Base-by-base conservation (phyloP, 805 yeast species). In the Spencermartinsiella europaea region DNA sequence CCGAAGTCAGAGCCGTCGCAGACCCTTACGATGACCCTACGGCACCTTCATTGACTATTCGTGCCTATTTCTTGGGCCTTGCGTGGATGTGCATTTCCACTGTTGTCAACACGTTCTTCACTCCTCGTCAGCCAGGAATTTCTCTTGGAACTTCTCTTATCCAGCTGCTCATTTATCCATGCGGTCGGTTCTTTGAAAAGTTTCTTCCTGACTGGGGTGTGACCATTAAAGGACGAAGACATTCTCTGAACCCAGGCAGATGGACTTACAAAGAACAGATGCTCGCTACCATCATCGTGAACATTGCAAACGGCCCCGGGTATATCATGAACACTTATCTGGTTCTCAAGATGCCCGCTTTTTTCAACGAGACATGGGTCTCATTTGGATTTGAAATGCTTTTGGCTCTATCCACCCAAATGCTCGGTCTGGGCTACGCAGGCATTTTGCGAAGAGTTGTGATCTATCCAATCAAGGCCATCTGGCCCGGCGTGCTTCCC, bases 261-360 rank as follows among this genome's bases (percentile, higher is more conserved):
- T 81, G 83, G 80, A 66, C 69, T 37, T 66, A 62, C 51, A 81
- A 81, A 58, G 86, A 81, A 56, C 85, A 80, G 60, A 78, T 79
- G 81, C 69, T 81, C 47, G 66, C 80, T 7, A 75, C 85, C 10
- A 48, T 51, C 15, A 51, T 51, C 25, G 39, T 51, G 25, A 46
- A 41, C 28, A 47, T 45, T 20, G 44, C 49, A 15, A 28, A 28
- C 34, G 45, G 52, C 10, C 38, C 22, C 14, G 41, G 47, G 5
- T 51, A 51, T 21, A 48, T 46, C 17, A 44, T 48, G 47, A 50
- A 47, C 33, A 53, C 43, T 15, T 47, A 49, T 20, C 40, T 50
- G 25, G 55, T 51, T 7, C 53, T 52, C 37, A 47, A 45, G 27
- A 39, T 53, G 42, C 72, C 44, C 55, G 59, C 34, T 55, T 56